A percentile compares a stretch with the other conserved stretches of the same genome.
Evolutionary conservation across 208 protist genomes (phyloP).

Genomic region (Leptomonas seymouri): DNA sequence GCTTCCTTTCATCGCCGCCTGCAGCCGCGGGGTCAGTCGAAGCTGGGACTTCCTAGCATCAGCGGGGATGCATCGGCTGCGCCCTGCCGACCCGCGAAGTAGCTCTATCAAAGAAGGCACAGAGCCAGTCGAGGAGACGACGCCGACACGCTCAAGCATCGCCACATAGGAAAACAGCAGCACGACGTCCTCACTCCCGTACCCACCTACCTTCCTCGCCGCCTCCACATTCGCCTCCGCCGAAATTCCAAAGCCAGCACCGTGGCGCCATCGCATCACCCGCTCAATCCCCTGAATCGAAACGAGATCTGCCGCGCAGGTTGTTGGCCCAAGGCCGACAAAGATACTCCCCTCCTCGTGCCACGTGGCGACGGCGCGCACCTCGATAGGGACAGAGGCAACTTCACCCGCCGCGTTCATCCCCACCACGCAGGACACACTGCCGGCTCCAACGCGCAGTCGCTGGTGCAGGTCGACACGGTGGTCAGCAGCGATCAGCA

Average conservation of each 20-base stretch:
- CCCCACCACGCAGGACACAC: conserved; percentile 61
- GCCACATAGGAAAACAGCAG: conserved; percentile 62
- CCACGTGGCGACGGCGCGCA: conserved; percentile 53
- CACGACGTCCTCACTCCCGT: conserved; percentile 44
- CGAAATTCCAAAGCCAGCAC: conserved; percentile 69
- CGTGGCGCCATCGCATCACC: conserved; percentile 68
- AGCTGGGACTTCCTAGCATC: conserved; percentile 2
- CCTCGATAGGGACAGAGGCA: conserved; percentile 54
- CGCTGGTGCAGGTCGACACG: conserved; percentile 28
- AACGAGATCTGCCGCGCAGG: conserved; percentile 55
- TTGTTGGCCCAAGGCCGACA: conserved; percentile 57
- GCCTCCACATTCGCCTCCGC: conserved; percentile 52
- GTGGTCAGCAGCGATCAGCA: conserved; percentile 21
- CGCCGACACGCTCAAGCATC: conserved; percentile 56
- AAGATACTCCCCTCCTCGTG: conserved; percentile 64
- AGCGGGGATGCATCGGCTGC: conserved; percentile 1
- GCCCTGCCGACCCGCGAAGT: conserved; percentile 16
- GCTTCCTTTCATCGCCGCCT: conserved; percentile 13
- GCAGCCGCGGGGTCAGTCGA: conserved; percentile 14
- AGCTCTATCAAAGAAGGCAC: conserved; percentile 71
- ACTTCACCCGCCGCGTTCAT: conserved; percentile 74
- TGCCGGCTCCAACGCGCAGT: conserved; percentile 46
- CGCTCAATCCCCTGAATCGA: conserved; percentile 61
- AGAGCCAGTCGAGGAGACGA: conserved; percentile 43
- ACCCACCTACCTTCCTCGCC: conserved; percentile 28